Evolutionary conservation across 116 monocot genomes (phyloP).

Genomic region (Cymodocea nodosa): DNA sequence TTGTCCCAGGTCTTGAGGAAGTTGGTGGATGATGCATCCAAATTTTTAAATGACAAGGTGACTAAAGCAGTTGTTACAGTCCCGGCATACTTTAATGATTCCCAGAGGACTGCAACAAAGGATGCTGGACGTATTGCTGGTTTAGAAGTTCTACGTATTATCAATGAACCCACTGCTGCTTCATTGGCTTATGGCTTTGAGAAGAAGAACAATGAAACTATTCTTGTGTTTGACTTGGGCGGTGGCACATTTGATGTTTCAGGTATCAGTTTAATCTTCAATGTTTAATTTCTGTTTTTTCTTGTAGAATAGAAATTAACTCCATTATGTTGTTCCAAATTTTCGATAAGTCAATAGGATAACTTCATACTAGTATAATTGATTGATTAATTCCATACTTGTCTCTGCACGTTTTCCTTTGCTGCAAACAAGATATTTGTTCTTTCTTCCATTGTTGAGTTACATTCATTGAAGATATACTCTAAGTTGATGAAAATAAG

Average conservation of each 20-base stretch:
- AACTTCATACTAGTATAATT: no score
- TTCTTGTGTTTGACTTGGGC: conserved; percentile 23
- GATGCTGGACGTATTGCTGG: conserved; percentile 64
- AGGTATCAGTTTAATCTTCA: conserved; percentile 15
- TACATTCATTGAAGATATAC: no score
- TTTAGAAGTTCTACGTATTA: conserved; percentile 48
- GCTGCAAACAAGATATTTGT: no score
- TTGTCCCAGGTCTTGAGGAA: conserved; percentile 39
- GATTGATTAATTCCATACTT: no score
- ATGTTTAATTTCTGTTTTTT: no score
- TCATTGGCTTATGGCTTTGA: conserved; percentile 56
- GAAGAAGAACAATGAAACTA: conserved; percentile 56
- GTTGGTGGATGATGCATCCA: conserved; percentile 50
- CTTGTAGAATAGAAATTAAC: no score
- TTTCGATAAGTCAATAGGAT: no score
- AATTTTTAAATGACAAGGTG: conserved; percentile 31
- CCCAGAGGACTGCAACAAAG: conserved; percentile 53
- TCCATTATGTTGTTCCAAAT: no score
- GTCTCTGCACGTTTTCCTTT: no score
- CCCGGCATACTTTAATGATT: conserved; percentile 53
- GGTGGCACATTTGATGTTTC: conserved; percentile 58
- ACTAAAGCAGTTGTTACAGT: conserved; percentile 53
- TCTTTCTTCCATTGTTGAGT: no score
- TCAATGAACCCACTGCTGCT: conserved; percentile 55
- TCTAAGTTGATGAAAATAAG: no score